Evolutionary conservation across 2,329 filamentous ascomycete species (phyloP).

Genomic region (Alternaria alternata): DNA sequence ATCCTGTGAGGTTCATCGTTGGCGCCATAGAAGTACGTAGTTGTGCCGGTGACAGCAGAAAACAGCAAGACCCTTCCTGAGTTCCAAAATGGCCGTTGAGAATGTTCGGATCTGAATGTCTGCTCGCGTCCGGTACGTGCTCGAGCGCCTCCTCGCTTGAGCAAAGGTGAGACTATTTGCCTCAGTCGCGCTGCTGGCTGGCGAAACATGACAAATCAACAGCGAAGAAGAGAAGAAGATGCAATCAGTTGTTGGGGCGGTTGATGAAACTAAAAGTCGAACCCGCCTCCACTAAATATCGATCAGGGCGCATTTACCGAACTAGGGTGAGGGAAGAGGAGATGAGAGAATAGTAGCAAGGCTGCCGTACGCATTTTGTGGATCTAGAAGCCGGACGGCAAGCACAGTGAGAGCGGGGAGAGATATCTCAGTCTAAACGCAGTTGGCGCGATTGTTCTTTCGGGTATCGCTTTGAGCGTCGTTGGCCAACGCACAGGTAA

Average conservation of each 20-base stretch:
- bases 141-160: slow-evolving; percentile 40
- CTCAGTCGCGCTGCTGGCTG: slow-evolving; percentile 37
- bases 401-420: slow-evolving; percentile 40
- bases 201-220: slow-evolving; percentile 43
- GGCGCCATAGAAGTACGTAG: slow-evolving; percentile 62
- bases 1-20: slow-evolving; percentile 49
- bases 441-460: slow-evolving; percentile 42
- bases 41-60: slow-evolving; percentile 59
- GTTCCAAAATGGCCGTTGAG: slow-evolving; percentile 55
- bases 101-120: slow-evolving; percentile 23
- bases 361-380: slow-evolving; percentile 38
- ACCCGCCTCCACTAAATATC: slow-evolving; percentile 34
- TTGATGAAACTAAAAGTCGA: slow-evolving; percentile 24
- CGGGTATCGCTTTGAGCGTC: slow-evolving; percentile 34
- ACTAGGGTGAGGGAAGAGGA: slow-evolving; percentile 28
- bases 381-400: slow-evolving; percentile 33
- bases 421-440: slow-evolving; percentile 48
- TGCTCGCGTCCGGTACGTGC: slow-evolving; percentile 38
- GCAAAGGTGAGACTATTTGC: slow-evolving; percentile 38
- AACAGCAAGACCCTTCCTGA: slow-evolving; percentile 58
- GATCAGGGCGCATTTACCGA: slow-evolving; percentile 30
- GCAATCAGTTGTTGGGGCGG: slow-evolving; percentile 23
- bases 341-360: slow-evolving; percentile 27
- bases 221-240: slow-evolving; percentile 16
- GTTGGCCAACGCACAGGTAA: slow-evolving; percentile 46